These are phyloP conservation scores for Biscogniauxia marginata DNA, from an alignment of 2,329 filamentous ascomycete species.

Conservation along the genomic window DNA sequence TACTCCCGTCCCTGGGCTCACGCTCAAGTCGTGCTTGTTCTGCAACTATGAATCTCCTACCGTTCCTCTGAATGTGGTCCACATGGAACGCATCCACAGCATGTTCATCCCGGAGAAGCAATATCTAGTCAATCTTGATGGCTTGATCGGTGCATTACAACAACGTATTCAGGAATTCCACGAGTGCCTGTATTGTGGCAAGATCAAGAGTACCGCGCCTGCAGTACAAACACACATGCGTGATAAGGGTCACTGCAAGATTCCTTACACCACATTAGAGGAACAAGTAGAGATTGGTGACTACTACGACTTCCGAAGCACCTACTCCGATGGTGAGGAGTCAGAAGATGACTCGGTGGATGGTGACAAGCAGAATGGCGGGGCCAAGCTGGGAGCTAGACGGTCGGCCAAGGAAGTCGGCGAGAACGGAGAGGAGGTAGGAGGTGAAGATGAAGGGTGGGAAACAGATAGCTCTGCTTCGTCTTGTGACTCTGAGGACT, in stretches of 20 bases:
- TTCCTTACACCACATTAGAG: slow-evolving; percentile 83
- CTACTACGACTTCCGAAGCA: slow-evolving; percentile 95
- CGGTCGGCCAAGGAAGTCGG: slow-evolving; percentile 53
- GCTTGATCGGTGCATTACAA: slow-evolving; percentile 74
- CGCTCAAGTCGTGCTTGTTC: slow-evolving; percentile 72
- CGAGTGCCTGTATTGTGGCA: slow-evolving; percentile 87
- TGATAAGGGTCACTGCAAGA: slow-evolving; percentile 95
- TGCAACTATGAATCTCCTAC: slow-evolving; percentile 84
- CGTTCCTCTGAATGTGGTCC: slow-evolving; percentile 71
- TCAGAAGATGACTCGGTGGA: slow-evolving; percentile 54
- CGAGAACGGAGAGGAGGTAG: slow-evolving; percentile 53
- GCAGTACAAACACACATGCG: slow-evolving; percentile 96
- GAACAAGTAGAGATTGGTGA: slow-evolving; percentile 94
- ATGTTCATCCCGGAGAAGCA: slow-evolving; percentile 92
- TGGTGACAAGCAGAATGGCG: slow-evolving; percentile 52
- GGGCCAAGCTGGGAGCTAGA: slow-evolving; percentile 68
- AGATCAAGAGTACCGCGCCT: slow-evolving; percentile 72
- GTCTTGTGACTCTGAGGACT: slow-evolving; percentile 81
- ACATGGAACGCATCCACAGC: slow-evolving; percentile 92
- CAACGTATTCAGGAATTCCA: slow-evolving; percentile 76
- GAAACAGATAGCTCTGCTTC: slow-evolving; percentile 93
- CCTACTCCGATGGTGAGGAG: slow-evolving; percentile 80
- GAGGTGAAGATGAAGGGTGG: slow-evolving; percentile 75
- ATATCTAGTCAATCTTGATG: slow-evolving; percentile 80
- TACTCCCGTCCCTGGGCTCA: slow-evolving; percentile 39